A percentile compares a stretch with the other conserved stretches of the same genome.
Conservation (phyloP, 2,329 filamentous ascomycete species). For the Aspergillus flavus region DNA sequence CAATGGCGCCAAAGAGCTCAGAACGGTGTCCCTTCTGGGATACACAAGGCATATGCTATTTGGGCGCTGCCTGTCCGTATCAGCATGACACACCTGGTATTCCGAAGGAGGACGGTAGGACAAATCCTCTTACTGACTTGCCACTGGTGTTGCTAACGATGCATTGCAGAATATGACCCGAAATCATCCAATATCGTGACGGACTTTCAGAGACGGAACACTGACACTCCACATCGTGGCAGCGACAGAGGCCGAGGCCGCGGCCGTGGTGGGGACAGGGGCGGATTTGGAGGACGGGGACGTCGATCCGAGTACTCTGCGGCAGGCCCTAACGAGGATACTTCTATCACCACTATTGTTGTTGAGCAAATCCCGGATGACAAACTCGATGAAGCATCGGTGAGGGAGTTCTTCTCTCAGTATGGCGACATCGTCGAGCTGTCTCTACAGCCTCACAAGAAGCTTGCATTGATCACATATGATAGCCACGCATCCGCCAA, state of each 20-base stretch:
- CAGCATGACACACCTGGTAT: conserved; percentile 55
- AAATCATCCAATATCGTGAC: conserved; percentile 50
- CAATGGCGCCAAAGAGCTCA: conserved; percentile 36
- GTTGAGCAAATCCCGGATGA: conserved; percentile 65
- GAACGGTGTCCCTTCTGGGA: conserved; percentile 61
- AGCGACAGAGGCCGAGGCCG: conserved; percentile 40
- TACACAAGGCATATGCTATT: conserved; percentile 59
- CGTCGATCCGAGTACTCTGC: conserved; percentile 57
- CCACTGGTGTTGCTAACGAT: background rate
- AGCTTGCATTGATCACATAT: conserved; percentile 59
- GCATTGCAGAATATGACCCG: conserved; percentile 55
- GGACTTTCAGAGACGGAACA: conserved; percentile 31
- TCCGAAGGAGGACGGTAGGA: conserved; percentile 41
- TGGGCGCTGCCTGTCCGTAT: conserved; percentile 59
- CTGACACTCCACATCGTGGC: conserved; percentile 26
- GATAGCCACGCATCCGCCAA: conserved; percentile 54
- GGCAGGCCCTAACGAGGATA: conserved; percentile 55
- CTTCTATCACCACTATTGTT: conserved; percentile 58
- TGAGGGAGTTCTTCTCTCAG: conserved; percentile 60
- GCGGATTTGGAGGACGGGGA: conserved; percentile 42
- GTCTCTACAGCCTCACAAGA: conserved; percentile 56
- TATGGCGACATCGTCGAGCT: conserved; percentile 60
- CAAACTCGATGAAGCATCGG: conserved; percentile 54
- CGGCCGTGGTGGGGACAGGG: conserved; percentile 47
- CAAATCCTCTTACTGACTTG: background rate